phyloP scores from a whole-genome alignment of 192 early-diverging fungal species.

The Coemansia reversa region DNA sequence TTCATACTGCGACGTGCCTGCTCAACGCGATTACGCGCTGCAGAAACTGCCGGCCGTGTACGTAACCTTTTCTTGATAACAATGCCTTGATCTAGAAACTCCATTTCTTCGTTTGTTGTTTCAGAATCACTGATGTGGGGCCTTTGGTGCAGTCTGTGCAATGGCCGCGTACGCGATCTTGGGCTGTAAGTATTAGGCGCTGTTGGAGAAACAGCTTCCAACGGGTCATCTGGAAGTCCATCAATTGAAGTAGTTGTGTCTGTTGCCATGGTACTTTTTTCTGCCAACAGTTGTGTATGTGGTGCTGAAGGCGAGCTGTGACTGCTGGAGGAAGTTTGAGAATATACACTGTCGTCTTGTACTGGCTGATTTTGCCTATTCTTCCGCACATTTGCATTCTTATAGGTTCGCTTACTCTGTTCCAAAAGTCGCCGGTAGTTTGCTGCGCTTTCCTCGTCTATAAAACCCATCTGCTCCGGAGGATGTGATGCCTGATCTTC shows the following conservation, averaged over 20 bases:
- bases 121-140: slow-evolving; percentile 34
- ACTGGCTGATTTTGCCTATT: neutral
- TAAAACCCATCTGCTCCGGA: slow-evolving; percentile 26
- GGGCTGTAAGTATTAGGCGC: neutral
- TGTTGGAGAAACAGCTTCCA: neutral
- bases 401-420: neutral
- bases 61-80: slow-evolving; percentile 35
- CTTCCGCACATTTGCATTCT: neutral
- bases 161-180: neutral
- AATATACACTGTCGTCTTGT: too few relatives aligned
- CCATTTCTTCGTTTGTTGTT: slow-evolving; percentile 23
- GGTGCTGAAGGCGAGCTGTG: too few relatives aligned
- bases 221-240: slow-evolving; percentile 31
- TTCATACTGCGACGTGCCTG: slow-evolving; percentile 25
- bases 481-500: neutral
- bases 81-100: slow-evolving; percentile 15
- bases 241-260: slow-evolving; percentile 2
- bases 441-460: slow-evolving; percentile 48
- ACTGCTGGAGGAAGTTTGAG: too few relatives aligned
- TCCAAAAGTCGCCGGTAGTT: slow-evolving; percentile 37
- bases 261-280: too few relatives aligned
- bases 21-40: slow-evolving; percentile 21
- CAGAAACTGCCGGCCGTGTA: slow-evolving; percentile 2
- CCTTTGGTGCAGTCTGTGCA: neutral
- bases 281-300: too few relatives aligned